These are phyloP conservation scores for Plasmodium fragile DNA, from an alignment of 169 alveolate genomes.

Conservation along the genomic window DNA sequence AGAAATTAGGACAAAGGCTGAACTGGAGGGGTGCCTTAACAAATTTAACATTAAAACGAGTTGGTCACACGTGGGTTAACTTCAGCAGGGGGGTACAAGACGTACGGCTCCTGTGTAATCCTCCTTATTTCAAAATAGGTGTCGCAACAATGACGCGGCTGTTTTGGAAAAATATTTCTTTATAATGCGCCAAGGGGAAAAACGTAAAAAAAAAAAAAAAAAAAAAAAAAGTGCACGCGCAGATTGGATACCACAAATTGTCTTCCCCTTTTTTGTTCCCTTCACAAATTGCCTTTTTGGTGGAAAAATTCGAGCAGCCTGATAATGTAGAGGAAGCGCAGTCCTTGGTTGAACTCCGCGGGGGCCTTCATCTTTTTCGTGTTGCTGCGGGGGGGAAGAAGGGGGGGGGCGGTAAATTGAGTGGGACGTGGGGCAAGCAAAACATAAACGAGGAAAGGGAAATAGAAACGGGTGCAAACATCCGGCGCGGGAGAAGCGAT, in stretches of 20 bases:
- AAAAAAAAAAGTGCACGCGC: background rate
- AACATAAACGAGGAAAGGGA: background rate
- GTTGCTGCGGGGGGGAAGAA: slow-evolving; percentile 14
- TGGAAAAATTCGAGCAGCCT: slow-evolving; percentile 62
- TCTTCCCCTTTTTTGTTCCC: background rate
- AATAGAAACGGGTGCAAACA: background rate
- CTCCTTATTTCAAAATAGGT: background rate
- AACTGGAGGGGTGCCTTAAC: background rate
- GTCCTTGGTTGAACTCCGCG: slow-evolving; percentile 45
- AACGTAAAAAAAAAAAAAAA: background rate
- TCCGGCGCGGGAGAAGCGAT: background rate
- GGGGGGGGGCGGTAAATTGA: background rate
- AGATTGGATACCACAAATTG: background rate
- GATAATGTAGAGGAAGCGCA: slow-evolving; percentile 40
- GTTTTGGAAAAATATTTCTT: background rate
- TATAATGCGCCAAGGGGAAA: background rate
- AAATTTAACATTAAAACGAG: background rate
- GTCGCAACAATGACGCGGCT: background rate
- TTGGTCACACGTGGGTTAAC: background rate
- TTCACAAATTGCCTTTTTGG: background rate
- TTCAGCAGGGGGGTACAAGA: background rate
- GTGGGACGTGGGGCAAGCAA: background rate
- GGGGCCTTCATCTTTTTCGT: slow-evolving; percentile 53
- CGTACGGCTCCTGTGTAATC: background rate
- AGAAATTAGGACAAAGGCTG: no score